A percentile compares a stretch with the other conserved stretches of the same genome.
These are phyloP conservation scores for Taphrina flavorubra DNA, from an alignment of 1,139 yeast genomes.

Conservation along the genomic window DNA sequence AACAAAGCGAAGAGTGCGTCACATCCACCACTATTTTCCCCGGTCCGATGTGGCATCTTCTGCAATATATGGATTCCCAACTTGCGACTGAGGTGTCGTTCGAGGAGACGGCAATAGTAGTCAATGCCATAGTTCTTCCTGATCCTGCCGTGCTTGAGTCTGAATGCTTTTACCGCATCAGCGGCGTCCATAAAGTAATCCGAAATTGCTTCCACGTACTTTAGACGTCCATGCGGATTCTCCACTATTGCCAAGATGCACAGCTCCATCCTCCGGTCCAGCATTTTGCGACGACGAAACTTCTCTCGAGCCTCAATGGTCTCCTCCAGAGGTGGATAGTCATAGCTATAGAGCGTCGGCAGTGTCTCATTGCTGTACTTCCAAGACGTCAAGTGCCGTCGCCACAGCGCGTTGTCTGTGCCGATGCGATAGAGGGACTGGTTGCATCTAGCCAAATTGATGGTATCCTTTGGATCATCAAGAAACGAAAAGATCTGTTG, in stretches of 20 bases:
- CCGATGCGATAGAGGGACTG: neutral
- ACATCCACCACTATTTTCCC: neutral
- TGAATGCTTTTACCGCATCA: slow-evolving; percentile 16
- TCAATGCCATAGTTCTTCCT: slow-evolving; percentile 29
- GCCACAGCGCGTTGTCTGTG: slow-evolving; percentile 11
- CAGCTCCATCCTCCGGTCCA: slow-evolving; percentile 3
- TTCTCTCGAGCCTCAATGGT: neutral
- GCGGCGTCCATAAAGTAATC: slow-evolving; percentile 28
- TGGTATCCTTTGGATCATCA: slow-evolving; percentile 12
- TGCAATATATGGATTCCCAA: slow-evolving; percentile 20
- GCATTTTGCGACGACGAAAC: slow-evolving; percentile 12
- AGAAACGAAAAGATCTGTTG: slow-evolving; percentile 14
- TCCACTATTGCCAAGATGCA: slow-evolving; percentile 18
- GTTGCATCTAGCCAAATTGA: slow-evolving; percentile 2
- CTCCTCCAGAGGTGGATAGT: neutral
- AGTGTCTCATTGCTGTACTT: slow-evolving; percentile 15
- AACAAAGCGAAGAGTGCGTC: slow-evolving; percentile 14
- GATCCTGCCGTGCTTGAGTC: slow-evolving; percentile 9
- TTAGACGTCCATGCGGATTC: slow-evolving; percentile 21
- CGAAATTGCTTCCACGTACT: slow-evolving; percentile 24
- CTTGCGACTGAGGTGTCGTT: slow-evolving; percentile 21
- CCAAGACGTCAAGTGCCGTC: slow-evolving; percentile 7
- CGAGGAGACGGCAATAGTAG: slow-evolving; percentile 18
- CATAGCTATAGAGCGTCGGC: neutral
- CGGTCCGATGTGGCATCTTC: neutral